phyloP scores from a whole-genome alignment of 176 grass and related monocot genomes.

The Hordeum marinum region DNA sequence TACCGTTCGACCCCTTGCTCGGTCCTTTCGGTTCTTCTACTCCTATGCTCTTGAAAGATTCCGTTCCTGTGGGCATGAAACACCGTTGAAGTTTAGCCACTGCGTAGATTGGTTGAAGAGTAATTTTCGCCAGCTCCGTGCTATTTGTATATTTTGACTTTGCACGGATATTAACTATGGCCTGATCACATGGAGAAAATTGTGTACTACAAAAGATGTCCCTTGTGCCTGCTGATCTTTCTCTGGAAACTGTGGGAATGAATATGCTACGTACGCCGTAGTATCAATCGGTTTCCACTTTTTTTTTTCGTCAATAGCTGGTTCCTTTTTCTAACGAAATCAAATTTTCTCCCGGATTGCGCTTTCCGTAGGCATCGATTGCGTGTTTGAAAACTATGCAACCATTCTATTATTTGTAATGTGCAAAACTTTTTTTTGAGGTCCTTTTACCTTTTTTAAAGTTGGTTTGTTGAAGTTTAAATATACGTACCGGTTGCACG shows the following conservation, averaged over 20 bases:
- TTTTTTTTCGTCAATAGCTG: not conserved
- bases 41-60: constrained; percentile 20
- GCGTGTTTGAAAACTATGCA: too few relatives aligned
- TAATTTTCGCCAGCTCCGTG: not conserved
- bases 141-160: not conserved
- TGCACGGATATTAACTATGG: not conserved
- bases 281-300: too few relatives aligned
- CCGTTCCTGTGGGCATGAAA: constrained; percentile 1
- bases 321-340: not conserved
- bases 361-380: too few relatives aligned
- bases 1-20: not conserved
- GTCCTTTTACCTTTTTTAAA: too few relatives aligned
- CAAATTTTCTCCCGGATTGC: too few relatives aligned
- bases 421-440: too few relatives aligned
- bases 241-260: not conserved
- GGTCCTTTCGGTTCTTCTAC: constrained; percentile 5
- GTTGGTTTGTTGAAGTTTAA: too few relatives aligned
- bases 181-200: not conserved
- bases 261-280: not conserved
- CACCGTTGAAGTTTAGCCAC: not conserved
- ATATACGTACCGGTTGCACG: too few relatives aligned
- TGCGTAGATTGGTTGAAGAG: not conserved
- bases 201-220: not conserved
- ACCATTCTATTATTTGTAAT: too few relatives aligned
- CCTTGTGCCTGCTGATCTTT: not conserved